These are phyloP conservation scores for Pythium brachiatum DNA, from an alignment of 352 stramenopile species.

Conservation along the genomic window DNA sequence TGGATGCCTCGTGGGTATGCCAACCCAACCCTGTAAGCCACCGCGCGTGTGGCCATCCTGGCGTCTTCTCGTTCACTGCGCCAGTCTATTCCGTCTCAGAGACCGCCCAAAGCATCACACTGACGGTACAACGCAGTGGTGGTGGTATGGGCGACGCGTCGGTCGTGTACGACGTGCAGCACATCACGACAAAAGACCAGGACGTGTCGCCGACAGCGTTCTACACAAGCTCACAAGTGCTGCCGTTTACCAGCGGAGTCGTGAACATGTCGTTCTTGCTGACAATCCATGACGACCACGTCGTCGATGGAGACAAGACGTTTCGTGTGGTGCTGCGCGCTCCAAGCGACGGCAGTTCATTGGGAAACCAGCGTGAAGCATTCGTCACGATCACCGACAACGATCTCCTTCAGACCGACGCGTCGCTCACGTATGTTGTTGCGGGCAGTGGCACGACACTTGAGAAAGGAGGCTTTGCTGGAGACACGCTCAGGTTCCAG, in stretches of 20 bases:
- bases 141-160: slow-evolving; percentile 76
- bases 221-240: slow-evolving; percentile 81
- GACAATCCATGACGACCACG: slow-evolving; percentile 90
- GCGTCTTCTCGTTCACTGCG: slow-evolving; percentile 86
- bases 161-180: slow-evolving; percentile 83
- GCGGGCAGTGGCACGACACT: slow-evolving; percentile 25
- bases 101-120: slow-evolving; percentile 54
- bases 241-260: slow-evolving; percentile 81
- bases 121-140: slow-evolving; percentile 85
- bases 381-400: slow-evolving; percentile 77
- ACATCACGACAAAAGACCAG: slow-evolving; percentile 64
- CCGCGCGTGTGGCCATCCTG: slow-evolving; percentile 88
- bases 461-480: slow-evolving; percentile 37
- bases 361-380: slow-evolving; percentile 63
- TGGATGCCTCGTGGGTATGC: slow-evolving; percentile 74
- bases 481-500: slow-evolving; percentile 42
- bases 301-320: slow-evolving; percentile 59
- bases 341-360: slow-evolving; percentile 25
- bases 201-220: slow-evolving; percentile 85
- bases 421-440: slow-evolving; percentile 39
- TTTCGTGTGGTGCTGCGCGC: slow-evolving; percentile 50
- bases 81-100: slow-evolving; percentile 86
- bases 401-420: slow-evolving; percentile 38
- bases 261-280: slow-evolving; percentile 87
- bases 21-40: slow-evolving; percentile 50